Evolutionary conservation across 108 stramenopile species (phyloP).

Genomic region (Mayamaea pseudoterrestris): DNA sequence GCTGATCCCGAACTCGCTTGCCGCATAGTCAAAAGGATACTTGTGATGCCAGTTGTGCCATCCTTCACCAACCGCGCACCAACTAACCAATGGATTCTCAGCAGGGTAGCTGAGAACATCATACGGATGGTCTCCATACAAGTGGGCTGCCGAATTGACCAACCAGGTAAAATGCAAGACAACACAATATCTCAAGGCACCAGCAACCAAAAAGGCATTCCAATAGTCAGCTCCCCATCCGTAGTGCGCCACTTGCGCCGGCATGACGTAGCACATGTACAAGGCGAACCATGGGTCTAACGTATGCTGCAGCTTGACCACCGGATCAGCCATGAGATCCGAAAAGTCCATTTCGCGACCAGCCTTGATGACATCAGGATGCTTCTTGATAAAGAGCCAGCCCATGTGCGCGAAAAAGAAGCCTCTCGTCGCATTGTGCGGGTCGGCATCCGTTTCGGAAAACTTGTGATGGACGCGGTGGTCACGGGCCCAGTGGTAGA

Average conservation of each 20-base stretch:
- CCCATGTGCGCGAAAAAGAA: slow-evolving; percentile 99
- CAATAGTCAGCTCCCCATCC: slow-evolving; percentile 96
- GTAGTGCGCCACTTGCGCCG: slow-evolving; percentile 78
- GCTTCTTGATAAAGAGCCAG: slow-evolving; percentile 97
- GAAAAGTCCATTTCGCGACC: slow-evolving; percentile 90
- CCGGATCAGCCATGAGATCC: slow-evolving; percentile 85
- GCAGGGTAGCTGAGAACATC: slow-evolving; percentile 90
- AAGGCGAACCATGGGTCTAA: slow-evolving; percentile 96
- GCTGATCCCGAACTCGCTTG: slow-evolving; percentile 90
- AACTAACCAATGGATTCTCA: slow-evolving; percentile 93
- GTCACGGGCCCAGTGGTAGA: slow-evolving; percentile 97
- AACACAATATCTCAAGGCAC: slow-evolving; percentile 80
- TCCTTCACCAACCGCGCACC: slow-evolving; percentile 95
- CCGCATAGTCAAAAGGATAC: slow-evolving; percentile 98
- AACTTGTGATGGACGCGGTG: slow-evolving; percentile 99
- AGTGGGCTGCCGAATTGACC: slow-evolving; percentile 97
- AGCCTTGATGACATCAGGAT: slow-evolving; percentile 88
- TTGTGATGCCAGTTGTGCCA: slow-evolving; percentile 99
- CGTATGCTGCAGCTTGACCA: slow-evolving; percentile 88
- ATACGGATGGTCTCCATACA: slow-evolving; percentile 98
- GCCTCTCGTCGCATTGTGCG: slow-evolving; percentile 98
- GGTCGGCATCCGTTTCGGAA: slow-evolving; percentile 95
- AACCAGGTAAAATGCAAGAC: slow-evolving; percentile 98
- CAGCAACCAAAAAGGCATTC: slow-evolving; percentile 96
- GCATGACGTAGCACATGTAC: slow-evolving; percentile 98